Conservation (phyloP, 306 rosid genomes). For the Cucurbita maxima region DNA sequence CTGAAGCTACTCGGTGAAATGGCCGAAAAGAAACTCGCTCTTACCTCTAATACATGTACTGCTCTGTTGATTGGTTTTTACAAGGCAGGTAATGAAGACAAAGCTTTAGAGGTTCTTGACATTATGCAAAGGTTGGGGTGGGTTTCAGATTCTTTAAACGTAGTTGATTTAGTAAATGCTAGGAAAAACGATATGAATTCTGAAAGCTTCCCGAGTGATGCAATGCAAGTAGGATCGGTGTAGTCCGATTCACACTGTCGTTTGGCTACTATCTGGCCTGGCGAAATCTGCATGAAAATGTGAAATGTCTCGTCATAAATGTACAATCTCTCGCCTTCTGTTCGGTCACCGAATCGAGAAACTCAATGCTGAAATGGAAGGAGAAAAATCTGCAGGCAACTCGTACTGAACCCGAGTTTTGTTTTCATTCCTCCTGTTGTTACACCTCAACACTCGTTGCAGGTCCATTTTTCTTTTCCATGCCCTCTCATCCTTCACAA, state of each 20-base stretch:
- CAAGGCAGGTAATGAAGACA: slow-evolving; percentile 11
- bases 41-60: slow-evolving; percentile 13
- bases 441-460: not conserved
- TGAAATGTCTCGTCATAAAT: not conserved
- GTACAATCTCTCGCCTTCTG: not conserved
- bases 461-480: not conserved
- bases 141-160: slow-evolving; percentile 18
- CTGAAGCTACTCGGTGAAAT: slow-evolving; percentile 19
- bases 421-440: not conserved
- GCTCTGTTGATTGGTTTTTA: slow-evolving; percentile 17
- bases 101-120: slow-evolving; percentile 22
- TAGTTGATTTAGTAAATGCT: slow-evolving; percentile 14
- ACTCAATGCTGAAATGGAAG: not conserved
- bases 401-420: not conserved
- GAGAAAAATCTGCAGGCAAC: not conserved
- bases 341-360: not conserved
- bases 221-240: not conserved
- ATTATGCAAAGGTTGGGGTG: slow-evolving; percentile 21
- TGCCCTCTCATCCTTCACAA: not conserved
- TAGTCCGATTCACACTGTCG: not conserved
- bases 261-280: not conserved
- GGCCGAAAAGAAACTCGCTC: slow-evolving; percentile 15
- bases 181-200: slow-evolving; percentile 1
- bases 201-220: not conserved
- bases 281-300: no score